Conservation (phyloP, 2,329 filamentous ascomycete genomes). For the Alternaria panax region DNA sequence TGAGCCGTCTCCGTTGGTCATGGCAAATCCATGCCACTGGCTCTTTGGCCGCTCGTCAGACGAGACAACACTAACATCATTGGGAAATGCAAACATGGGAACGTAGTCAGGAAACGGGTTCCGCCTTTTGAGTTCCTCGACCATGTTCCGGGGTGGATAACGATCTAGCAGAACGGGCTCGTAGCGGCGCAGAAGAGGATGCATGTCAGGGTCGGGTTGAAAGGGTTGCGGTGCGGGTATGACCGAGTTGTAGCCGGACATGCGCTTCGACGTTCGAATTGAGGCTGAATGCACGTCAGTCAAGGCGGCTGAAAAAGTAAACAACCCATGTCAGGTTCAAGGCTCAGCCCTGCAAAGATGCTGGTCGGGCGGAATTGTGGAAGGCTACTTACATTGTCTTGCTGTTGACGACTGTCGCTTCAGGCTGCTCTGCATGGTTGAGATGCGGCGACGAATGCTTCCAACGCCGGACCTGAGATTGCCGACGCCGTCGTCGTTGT, state of each 20-base stretch:
- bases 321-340: conserved; percentile 19
- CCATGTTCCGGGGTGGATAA: conserved; percentile 84
- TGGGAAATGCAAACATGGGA: conserved; percentile 98
- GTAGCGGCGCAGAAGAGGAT: conserved; percentile 90
- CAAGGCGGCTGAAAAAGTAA: conserved; percentile 29
- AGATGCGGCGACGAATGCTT: conserved; percentile 90
- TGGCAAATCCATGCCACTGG: conserved; percentile 99
- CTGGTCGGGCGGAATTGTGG: neutral
- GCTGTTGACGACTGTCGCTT: conserved; percentile 82
- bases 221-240: conserved; percentile 93
- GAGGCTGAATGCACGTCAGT: conserved; percentile 58
- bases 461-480: conserved; percentile 71
- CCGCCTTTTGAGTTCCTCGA: conserved; percentile 79
- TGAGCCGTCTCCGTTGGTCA: conserved; percentile 92
- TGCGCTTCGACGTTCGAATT: conserved; percentile 80
- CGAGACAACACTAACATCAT: conserved; percentile 96
- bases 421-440: conserved; percentile 89
- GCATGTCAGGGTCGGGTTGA: conserved; percentile 89
- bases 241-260: conserved; percentile 98
- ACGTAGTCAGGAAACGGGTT: conserved; percentile 96
- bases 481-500: conserved; percentile 61
- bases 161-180: conserved; percentile 95
- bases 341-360: neutral
- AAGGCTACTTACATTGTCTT: conserved; percentile 70
- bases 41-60: conserved; percentile 91